These are phyloP conservation scores for Colletotrichum cereale DNA, from an alignment of 2,329 filamentous ascomycete species.

Conservation along the genomic window DNA sequence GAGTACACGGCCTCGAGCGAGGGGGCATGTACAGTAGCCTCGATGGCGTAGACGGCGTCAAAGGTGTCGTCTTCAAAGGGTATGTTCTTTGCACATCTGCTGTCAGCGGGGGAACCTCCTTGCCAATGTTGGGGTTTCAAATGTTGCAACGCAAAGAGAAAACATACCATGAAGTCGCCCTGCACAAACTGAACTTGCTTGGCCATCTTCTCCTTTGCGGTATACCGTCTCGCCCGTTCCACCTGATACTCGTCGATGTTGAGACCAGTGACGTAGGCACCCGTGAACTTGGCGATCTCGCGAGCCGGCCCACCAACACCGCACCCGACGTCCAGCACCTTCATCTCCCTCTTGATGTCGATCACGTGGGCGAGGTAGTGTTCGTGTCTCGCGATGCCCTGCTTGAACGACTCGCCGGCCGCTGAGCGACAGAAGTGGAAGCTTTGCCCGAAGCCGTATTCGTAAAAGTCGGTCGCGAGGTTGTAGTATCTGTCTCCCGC, in stretches of 20 bases:
- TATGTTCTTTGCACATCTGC: conserved; percentile 5
- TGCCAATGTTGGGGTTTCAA: no score
- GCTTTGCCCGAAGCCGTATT: conserved; percentile 95
- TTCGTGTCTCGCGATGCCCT: conserved; percentile 95
- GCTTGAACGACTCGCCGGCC: conserved; percentile 85
- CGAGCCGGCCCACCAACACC: conserved; percentile 95
- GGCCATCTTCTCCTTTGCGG: conserved; percentile 82
- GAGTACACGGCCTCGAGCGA: conserved; percentile 91
- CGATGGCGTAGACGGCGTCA: conserved; percentile 96
- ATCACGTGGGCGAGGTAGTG: conserved; percentile 96
- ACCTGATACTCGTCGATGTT: conserved; percentile 99
- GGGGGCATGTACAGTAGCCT: conserved; percentile 95
- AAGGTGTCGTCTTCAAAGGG: conserved; percentile 90
- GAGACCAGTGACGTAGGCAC: conserved; percentile 87
- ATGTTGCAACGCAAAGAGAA: no score
- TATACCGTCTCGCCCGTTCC: conserved; percentile 89
- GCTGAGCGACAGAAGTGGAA: conserved; percentile 99
- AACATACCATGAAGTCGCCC: conserved; percentile 89
- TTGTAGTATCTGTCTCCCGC: conserved; percentile 83
- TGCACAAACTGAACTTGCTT: conserved; percentile 89
- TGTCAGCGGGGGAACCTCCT: fast-evolving
- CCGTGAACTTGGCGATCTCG: conserved; percentile 96
- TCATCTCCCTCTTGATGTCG: conserved; percentile 86
- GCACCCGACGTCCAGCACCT: conserved; percentile 94
- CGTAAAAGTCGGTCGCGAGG: conserved; percentile 94